Evolutionary conservation across 1,284 basidiomycete species (phyloP).

Genomic region (Pseudozyma tsukubaensis): DNA sequence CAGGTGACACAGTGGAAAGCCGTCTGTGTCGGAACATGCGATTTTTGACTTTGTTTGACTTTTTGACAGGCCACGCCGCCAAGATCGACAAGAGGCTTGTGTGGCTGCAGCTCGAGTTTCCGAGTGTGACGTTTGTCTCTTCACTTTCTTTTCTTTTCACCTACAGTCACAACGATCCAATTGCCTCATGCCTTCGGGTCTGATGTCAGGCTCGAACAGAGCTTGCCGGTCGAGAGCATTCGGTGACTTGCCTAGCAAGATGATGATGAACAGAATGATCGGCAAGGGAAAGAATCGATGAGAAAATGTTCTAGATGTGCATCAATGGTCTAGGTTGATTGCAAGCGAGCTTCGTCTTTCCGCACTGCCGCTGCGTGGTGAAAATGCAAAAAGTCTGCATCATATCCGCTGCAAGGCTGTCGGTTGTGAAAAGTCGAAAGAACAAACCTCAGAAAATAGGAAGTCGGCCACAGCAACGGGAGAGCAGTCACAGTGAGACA

Average conservation of each 20-base stretch:
- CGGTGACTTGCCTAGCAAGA: too few species aligned
- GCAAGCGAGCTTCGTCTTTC: too few species aligned
- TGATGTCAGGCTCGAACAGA: too few species aligned
- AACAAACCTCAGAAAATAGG: background rate
- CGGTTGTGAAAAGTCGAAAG: conserved; percentile 6
- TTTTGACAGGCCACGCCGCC: conserved; percentile 16
- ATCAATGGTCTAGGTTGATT: too few species aligned
- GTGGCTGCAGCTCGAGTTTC: conserved; percentile 2
- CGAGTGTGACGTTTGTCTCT: conserved; percentile 16
- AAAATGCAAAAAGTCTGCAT: background rate
- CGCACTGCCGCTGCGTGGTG: background rate
- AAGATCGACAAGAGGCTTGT: conserved; percentile 35
- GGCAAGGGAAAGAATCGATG: too few species aligned
- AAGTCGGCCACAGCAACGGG: background rate
- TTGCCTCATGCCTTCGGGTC: too few species aligned
- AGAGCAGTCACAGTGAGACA: too few species aligned
- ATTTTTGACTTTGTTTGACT: too few species aligned
- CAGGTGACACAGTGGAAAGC: too few species aligned
- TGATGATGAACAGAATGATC: too few species aligned
- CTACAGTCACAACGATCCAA: background rate
- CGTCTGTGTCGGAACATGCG: background rate
- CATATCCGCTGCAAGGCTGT: background rate
- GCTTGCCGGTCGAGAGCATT: too few species aligned
- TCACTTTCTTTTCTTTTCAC: background rate
- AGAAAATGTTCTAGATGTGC: too few species aligned